These are phyloP conservation scores for Lasiodiplodia sp. DNA, from an alignment of 2,329 filamentous ascomycete genomes.

Conservation along the genomic window DNA sequence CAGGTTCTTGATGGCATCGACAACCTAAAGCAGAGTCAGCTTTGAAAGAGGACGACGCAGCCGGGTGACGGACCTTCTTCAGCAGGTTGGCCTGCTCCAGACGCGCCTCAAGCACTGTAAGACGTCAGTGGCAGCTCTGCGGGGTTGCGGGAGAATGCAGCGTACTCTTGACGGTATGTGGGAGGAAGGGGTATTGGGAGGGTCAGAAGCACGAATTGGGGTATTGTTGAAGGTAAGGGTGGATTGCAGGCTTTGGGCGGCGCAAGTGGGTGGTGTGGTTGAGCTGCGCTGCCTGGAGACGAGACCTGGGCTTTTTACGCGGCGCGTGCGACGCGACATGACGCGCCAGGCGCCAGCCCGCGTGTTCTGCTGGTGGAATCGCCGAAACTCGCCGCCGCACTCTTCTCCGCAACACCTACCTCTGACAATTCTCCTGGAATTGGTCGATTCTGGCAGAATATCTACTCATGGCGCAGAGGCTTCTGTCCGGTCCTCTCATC, in stretches of 20 bases:
- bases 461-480: neutral
- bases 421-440: neutral
- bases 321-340: constrained; percentile 21
- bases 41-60: neutral
- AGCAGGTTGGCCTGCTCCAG: constrained; percentile 91
- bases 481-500: neutral
- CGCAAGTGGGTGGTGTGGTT: constrained; percentile 7
- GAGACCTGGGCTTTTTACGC: constrained; percentile 6
- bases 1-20: constrained; percentile 98
- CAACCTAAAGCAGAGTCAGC: constrained; percentile 67
- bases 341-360: constrained; percentile 8
- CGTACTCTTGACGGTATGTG: constrained; percentile 31
- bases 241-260: constrained; percentile 7
- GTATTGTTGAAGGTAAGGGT: constrained; percentile 19
- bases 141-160: neutral
- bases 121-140: constrained; percentile 21
- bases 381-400: neutral
- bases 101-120: constrained; percentile 90
- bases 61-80: constrained; percentile 75
- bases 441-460: neutral
- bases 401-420: neutral
- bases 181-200: neutral
- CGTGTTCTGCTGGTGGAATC: neutral
- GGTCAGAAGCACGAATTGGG: constrained; percentile 14
- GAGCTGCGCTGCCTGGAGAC: constrained; percentile 13